phyloP scores from a whole-genome alignment of 306 rosid genomes.

The Mimosa pudica region DNA sequence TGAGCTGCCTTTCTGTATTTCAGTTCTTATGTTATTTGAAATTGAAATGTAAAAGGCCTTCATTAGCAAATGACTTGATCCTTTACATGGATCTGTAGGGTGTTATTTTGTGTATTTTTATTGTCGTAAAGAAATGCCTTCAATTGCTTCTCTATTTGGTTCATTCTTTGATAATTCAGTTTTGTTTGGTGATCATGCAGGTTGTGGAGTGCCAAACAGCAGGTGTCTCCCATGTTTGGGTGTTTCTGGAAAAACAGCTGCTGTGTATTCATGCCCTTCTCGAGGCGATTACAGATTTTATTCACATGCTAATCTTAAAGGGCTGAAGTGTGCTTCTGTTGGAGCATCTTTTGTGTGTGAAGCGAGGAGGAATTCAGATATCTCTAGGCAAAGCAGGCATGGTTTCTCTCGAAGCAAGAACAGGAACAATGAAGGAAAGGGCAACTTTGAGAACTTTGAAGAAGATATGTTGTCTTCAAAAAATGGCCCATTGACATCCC shows the following conservation, averaged over 20 bases:
- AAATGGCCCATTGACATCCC: slow-evolving; percentile 72
- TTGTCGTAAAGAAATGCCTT: not conserved
- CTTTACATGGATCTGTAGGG: not conserved
- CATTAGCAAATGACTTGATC: not conserved
- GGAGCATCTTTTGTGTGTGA: slow-evolving; percentile 60
- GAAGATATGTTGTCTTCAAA: slow-evolving; percentile 70
- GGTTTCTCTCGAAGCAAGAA: slow-evolving; percentile 68
- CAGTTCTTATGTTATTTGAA: not conserved
- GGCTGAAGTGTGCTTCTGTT: slow-evolving; percentile 44
- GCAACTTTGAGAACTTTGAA: slow-evolving; percentile 63
- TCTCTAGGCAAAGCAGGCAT: slow-evolving; percentile 71
- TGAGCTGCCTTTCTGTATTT: not conserved
- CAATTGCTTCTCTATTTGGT: not conserved
- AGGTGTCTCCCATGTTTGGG: slow-evolving; percentile 66
- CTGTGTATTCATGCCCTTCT: slow-evolving; percentile 52
- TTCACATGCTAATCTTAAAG: slow-evolving; percentile 54
- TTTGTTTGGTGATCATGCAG: slow-evolving; percentile 42
- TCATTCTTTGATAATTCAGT: slow-evolving; percentile 11
- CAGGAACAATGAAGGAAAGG: slow-evolving; percentile 71
- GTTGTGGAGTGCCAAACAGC: slow-evolving; percentile 64
- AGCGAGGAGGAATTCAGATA: slow-evolving; percentile 77
- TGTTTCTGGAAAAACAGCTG: slow-evolving; percentile 58
- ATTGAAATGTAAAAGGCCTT: too few relatives aligned
- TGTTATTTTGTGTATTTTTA: not conserved
- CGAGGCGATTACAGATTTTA: slow-evolving; percentile 40